Conservation (phyloP, 805 yeast species). For the Lachancea thermotolerans region DNA sequence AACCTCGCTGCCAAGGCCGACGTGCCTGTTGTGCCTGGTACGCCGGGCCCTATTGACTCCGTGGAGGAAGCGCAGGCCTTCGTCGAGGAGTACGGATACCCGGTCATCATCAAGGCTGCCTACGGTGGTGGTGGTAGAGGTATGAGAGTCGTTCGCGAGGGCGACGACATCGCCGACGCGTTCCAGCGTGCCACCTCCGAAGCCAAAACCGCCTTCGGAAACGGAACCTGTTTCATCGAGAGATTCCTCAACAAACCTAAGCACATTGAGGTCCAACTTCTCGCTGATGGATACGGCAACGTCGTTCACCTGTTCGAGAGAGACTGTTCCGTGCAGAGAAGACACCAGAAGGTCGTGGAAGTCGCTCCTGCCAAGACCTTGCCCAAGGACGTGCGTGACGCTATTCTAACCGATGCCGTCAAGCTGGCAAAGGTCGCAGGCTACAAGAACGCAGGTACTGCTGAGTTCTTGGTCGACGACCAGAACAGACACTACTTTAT, state of each 20-base stretch:
- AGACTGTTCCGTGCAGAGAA: constrained; percentile 99
- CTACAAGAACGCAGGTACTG: constrained; percentile 97
- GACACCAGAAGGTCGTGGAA: constrained; percentile 98
- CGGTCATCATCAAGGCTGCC: constrained; percentile 97
- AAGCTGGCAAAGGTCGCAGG: constrained; percentile 81
- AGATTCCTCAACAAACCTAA: constrained; percentile 92
- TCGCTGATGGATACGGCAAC: constrained; percentile 91
- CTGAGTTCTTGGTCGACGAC: constrained; percentile 89
- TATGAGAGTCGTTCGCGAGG: constrained; percentile 98
- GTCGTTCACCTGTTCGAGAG: constrained; percentile 94
- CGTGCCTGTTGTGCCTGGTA: constrained; percentile 96
- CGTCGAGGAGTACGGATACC: constrained; percentile 81
- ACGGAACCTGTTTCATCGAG: constrained; percentile 97
- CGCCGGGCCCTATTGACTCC: constrained; percentile 89
- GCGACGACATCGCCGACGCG: constrained; percentile 87
- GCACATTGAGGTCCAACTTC: constrained; percentile 94
- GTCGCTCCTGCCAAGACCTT: constrained; percentile 95
- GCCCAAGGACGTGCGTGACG: constrained; percentile 77
- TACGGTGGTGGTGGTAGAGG: constrained; percentile 99
- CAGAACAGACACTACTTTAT: constrained; percentile 95
- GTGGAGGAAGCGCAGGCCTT: constrained; percentile 73
- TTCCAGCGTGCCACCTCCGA: constrained; percentile 90
- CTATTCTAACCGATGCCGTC: constrained; percentile 91
- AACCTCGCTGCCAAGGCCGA: constrained; percentile 69
- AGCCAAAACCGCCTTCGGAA: constrained; percentile 93